Conservation (phyloP, 176 grass and related monocot species). For the Tillandsia fasciculata region DNA sequence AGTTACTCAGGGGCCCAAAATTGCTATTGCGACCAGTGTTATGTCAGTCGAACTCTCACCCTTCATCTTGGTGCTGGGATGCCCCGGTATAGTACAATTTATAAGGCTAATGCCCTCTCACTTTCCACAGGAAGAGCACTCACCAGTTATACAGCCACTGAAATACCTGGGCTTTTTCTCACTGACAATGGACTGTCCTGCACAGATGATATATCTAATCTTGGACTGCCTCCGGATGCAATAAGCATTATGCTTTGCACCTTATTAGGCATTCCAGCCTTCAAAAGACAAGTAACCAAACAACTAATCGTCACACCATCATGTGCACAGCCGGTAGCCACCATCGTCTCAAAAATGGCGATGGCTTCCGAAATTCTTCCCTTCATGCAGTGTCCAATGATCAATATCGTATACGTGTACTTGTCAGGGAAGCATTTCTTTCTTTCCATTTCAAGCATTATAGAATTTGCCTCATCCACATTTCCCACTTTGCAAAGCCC, state of each 20-base stretch:
- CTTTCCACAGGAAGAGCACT: neutral
- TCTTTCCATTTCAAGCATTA: slow-evolving; percentile 48
- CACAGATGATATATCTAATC: slow-evolving; percentile 24
- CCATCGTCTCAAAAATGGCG: slow-evolving; percentile 60
- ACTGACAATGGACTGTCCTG: slow-evolving; percentile 35
- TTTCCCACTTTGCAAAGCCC: slow-evolving; percentile 66
- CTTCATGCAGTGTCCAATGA: slow-evolving; percentile 92
- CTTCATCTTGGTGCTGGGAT: neutral
- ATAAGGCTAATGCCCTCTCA: neutral
- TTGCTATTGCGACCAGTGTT: neutral
- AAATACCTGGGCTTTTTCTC: slow-evolving; percentile 43
- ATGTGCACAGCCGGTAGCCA: slow-evolving; percentile 54
- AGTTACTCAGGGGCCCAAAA: neutral
- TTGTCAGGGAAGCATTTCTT: slow-evolving; percentile 71
- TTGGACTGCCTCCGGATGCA: slow-evolving; percentile 12
- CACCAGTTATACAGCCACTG: slow-evolving; percentile 50
- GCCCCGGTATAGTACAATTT: neutral
- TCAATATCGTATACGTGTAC: slow-evolving; percentile 89
- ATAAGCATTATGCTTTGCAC: slow-evolving; percentile 43
- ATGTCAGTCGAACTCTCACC: neutral
- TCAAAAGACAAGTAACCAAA: slow-evolving; percentile 76
- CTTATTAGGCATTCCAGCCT: slow-evolving; percentile 79
- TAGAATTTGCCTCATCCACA: slow-evolving; percentile 60
- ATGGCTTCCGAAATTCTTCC: slow-evolving; percentile 72
- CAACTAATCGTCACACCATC: slow-evolving; percentile 59